A percentile compares a stretch with the other conserved stretches of the same genome.
Conservation (phyloP, 176 grass and related monocot genomes). For the Carex kokanica region DNA sequence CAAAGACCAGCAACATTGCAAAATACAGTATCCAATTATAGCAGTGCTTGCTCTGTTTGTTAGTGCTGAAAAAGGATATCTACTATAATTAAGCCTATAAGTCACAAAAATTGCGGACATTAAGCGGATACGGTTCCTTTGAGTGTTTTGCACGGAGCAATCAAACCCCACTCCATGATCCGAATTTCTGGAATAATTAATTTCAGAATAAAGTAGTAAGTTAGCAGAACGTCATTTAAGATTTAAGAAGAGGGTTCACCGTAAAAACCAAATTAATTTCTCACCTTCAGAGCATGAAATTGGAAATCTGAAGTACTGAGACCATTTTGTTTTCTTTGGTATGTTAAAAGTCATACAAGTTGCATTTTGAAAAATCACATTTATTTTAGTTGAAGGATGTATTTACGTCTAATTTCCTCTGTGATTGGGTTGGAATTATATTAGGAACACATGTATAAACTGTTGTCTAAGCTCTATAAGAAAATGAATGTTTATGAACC, state of each 20-base stretch:
- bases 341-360: too few species aligned
- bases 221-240: too few species aligned
- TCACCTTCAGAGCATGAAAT: neutral
- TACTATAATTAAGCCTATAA: neutral
- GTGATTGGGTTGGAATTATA: neutral
- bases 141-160: slow-evolving; percentile 9
- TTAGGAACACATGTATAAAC: neutral
- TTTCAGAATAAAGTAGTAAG: too few species aligned
- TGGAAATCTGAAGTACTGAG: neutral
- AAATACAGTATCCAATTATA: too few species aligned
- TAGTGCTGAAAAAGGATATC: neutral
- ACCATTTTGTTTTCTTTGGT: too few species aligned
- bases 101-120: neutral
- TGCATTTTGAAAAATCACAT: neutral
- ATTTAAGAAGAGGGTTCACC: neutral
- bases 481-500: neutral
- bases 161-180: neutral
- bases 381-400: neutral
- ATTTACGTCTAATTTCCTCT: neutral
- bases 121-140: neutral
- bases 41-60: neutral
- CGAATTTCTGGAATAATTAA: neutral
- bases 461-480: neutral
- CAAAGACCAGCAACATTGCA: too few species aligned
- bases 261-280: neutral